These are phyloP conservation scores for sweet orange (Citrus sinensis) DNA, from an alignment of 345 rosid genomes.

Conservation along the genomic window DNA sequence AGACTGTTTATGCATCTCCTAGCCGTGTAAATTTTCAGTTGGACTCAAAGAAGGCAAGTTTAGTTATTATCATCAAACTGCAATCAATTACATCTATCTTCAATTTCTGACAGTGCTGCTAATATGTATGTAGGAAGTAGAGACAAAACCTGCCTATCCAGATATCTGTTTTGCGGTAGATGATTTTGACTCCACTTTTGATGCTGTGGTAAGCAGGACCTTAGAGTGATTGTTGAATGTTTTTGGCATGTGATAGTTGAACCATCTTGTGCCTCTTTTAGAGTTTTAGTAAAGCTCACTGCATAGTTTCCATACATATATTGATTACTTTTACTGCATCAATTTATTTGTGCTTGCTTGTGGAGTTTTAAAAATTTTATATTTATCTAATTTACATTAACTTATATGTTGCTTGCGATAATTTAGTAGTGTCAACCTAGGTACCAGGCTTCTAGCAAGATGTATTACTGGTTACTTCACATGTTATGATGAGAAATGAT, in stretches of 20 bases:
- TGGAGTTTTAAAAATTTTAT: background rate
- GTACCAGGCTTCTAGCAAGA: background rate
- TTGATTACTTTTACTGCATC: background rate
- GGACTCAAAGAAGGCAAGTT: slow-evolving; percentile 83
- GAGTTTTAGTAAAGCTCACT: background rate
- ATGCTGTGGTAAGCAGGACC: slow-evolving; percentile 66
- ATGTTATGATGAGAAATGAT: background rate
- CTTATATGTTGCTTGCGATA: background rate
- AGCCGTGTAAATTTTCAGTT: slow-evolving; percentile 89
- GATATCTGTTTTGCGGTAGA: slow-evolving; percentile 95
- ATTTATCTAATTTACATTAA: background rate
- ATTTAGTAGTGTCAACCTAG: background rate
- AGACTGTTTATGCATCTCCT: slow-evolving; percentile 97
- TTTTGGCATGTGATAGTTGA: background rate
- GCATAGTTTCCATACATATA: background rate
- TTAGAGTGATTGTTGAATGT: background rate
- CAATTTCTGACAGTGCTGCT: slow-evolving; percentile 26
- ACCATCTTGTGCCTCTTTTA: background rate
- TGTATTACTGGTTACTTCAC: background rate
- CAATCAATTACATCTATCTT: slow-evolving; percentile 6
- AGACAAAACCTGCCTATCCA: slow-evolving; percentile 94
- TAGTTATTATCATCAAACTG: slow-evolving; percentile 8
- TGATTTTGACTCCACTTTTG: slow-evolving; percentile 97
- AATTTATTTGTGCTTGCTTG: background rate
- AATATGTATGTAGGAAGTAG: slow-evolving; percentile 62